Base-by-base conservation (phyloP, 2,329 filamentous ascomycete genomes). In the Lachnellula occidentalis region DNA sequence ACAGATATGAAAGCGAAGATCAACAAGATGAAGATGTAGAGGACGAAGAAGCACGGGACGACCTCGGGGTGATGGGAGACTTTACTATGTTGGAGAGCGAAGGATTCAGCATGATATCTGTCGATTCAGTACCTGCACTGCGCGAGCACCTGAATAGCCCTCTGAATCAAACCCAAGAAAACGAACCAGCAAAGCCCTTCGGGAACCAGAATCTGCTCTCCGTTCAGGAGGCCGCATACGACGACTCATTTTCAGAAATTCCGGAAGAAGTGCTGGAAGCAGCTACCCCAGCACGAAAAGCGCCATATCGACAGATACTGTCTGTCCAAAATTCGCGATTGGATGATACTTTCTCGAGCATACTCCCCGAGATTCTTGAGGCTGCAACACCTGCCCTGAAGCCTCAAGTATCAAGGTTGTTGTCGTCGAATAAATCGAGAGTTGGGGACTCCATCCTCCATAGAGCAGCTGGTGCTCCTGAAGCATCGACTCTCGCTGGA, bases 51-150 rank as follows among this genome's bases (percentile, higher is more conserved):
- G 56, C 54, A 22, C 69, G 73, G 53, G 68, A 74, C 27, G 72
- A 51, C n/a, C 24, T 61, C 39, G 62, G 58, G 6, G 59, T 74
- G 17, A 69, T 75, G 51, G 66, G 67, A 39, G 77, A 78, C 45
- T 78, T 76, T 56, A 77, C 78, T 1, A 78, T 81, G 19, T 71
- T 81, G 58, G 78, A 81, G 65, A 80, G 78, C 59, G 78, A 81
- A 69, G 78, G 75, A 3, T 81, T 81, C 57, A 81, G 77, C 54
- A 79, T 81, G 76, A 78, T 81, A 46, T 80, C 78, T 12, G 67
- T 80, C 45, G 74, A 78, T 54, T 78, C 78, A 3, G 66, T 81
- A 21, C 76, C 76, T 5, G 80, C 78, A 3, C 70, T 75, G 21
- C 72, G 72, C 58, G 72, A 76, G 58, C 70, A 73, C 54, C 64